Conservation (phyloP, 1,139 yeast genomes). For the Meyerozyma athensensis region DNA sequence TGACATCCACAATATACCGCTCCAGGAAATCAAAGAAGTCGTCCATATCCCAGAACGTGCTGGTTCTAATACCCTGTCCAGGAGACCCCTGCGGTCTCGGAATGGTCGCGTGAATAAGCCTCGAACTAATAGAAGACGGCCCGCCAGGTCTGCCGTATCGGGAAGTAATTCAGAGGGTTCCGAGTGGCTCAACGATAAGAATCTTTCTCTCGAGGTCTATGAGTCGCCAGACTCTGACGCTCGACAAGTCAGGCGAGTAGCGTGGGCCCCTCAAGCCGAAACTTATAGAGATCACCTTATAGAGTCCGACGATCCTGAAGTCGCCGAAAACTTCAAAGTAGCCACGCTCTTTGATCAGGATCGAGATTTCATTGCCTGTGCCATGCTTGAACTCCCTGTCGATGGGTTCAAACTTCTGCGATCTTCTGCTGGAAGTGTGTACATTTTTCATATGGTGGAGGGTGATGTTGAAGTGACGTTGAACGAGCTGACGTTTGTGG, state of each 20-base stretch:
- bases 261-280: conserved; percentile 62
- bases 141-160: conserved; percentile 37
- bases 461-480: conserved; percentile 71
- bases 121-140: conserved; percentile 18
- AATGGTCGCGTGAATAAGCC: conserved; percentile 13
- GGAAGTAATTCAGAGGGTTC: conserved; percentile 34
- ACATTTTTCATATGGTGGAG: conserved; percentile 67
- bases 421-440: conserved; percentile 63
- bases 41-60: conserved; percentile 41
- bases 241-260: conserved; percentile 47
- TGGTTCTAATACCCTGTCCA: conserved; percentile 6
- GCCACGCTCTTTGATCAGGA: conserved; percentile 68
- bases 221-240: conserved; percentile 48
- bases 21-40: conserved; percentile 58
- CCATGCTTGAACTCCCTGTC: conserved; percentile 63
- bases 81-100: conserved; percentile 6
- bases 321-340: conserved; percentile 54
- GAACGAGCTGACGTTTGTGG: conserved; percentile 55
- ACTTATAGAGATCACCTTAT: conserved; percentile 40
- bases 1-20: conserved; percentile 38
- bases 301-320: conserved; percentile 26
- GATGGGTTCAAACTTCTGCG: conserved; percentile 61
- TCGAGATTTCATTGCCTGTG: conserved; percentile 68
- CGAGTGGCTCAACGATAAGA: conserved; percentile 51
- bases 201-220: conserved; percentile 46